Percentiles rank a stretch among this genome's conserved stretches.
These are phyloP conservation scores for Jatropha podagrica DNA, from an alignment of 441 rosid species.

Conservation along the genomic window DNA sequence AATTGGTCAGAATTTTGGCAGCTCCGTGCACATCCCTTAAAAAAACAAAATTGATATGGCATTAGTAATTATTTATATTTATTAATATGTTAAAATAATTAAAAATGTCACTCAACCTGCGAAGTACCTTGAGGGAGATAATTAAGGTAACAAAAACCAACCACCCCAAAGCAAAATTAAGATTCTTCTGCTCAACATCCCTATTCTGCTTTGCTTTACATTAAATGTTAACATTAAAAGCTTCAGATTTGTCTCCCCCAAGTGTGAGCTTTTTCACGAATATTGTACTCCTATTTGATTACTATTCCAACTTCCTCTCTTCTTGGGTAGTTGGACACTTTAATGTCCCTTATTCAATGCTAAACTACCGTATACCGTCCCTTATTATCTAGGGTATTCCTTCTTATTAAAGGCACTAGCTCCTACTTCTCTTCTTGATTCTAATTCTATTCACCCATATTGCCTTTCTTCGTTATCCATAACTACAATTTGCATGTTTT, in stretches of 20 bases:
- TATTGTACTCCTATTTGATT: constrained; percentile 33
- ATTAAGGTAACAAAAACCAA: too few relatives aligned
- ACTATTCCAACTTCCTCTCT: constrained; percentile 43
- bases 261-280: constrained; percentile 27
- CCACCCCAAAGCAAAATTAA: too few relatives aligned
- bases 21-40: too few relatives aligned
- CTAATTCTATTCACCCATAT: background rate
- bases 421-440: background rate
- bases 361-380: constrained; percentile 3
- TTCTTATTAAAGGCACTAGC: constrained; percentile 13
- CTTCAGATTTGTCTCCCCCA: constrained; percentile 32
- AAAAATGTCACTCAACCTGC: too few relatives aligned
- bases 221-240: constrained; percentile 35
- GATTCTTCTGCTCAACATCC: too few relatives aligned
- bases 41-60: too few relatives aligned
- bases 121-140: too few relatives aligned
- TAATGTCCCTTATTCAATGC: constrained; percentile 43
- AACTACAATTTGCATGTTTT: background rate
- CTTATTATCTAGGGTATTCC: background rate
- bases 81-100: too few relatives aligned
- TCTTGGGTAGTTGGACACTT: constrained; percentile 42
- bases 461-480: background rate
- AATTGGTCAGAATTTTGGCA: too few relatives aligned
- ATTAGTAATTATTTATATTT: too few relatives aligned
- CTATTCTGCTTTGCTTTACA: background rate